Conservation (phyloP, 371 early-diverging fungal genomes). For the Parasitella parasitica region DNA sequence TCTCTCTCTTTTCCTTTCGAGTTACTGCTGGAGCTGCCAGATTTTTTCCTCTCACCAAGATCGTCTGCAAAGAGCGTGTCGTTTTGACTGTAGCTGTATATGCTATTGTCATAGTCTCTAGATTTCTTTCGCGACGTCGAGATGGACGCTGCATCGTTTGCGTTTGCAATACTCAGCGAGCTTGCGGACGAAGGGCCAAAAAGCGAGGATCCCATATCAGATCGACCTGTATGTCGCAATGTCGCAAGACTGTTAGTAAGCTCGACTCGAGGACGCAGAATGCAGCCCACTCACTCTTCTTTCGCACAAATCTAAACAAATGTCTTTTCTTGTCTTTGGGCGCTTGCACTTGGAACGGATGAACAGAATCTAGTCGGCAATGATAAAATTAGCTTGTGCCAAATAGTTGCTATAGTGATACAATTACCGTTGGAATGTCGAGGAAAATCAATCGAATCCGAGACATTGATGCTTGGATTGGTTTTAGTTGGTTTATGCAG, state of each 20-base stretch:
- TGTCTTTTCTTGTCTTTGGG: conserved; percentile 35
- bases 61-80: background rate
- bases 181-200: conserved; percentile 7
- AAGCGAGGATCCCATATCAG: conserved; percentile 15
- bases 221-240: conserved; percentile 10
- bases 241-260: background rate
- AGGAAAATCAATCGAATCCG: conserved; percentile 5
- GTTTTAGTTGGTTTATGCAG: background rate
- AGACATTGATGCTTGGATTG: background rate
- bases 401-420: background rate
- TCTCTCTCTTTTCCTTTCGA: conserved; percentile 20
- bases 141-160: conserved; percentile 3
- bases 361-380: background rate
- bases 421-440: background rate
- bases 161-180: background rate
- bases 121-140: conserved; percentile 16
- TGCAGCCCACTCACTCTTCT: conserved; percentile 37
- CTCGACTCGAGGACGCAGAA: too few species aligned
- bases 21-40: conserved; percentile 7
- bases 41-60: conserved; percentile 15
- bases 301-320: conserved; percentile 37
- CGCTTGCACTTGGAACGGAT: conserved; percentile 16
- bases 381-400: background rate
- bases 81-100: background rate
- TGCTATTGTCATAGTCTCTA: conserved; percentile 18